Percentiles rank a stretch among this genome's conserved stretches.
Conservation (phyloP, 345 rosid genomes). For the Orychophragmus violaceus region DNA sequence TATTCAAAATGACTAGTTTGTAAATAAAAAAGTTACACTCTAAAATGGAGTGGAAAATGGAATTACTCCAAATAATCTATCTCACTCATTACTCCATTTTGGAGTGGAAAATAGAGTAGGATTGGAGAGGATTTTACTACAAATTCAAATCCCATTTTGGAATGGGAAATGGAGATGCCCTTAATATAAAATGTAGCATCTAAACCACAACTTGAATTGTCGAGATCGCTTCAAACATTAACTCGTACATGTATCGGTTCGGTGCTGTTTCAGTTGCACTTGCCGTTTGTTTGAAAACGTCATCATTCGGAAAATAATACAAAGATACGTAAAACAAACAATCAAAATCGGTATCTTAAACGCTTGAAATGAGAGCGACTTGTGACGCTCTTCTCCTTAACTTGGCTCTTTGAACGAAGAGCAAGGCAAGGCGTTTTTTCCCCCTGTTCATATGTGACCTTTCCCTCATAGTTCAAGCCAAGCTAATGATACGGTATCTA, state of each 20-base stretch:
- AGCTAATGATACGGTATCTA: not conserved
- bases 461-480: slow-evolving; percentile 19
- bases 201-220: not conserved
- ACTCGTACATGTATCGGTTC: too few relatives aligned
- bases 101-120: too few relatives aligned
- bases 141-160: too few relatives aligned
- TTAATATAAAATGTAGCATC: too few relatives aligned
- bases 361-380: not conserved
- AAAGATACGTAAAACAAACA: not conserved
- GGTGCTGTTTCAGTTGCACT: not conserved
- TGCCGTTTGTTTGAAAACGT: not conserved
- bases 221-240: not conserved
- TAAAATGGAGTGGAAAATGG: too few relatives aligned
- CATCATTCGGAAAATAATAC: not conserved
- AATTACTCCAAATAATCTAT: too few relatives aligned
- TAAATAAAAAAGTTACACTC: too few relatives aligned
- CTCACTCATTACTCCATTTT: too few relatives aligned
- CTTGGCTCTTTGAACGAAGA: slow-evolving; percentile 6
- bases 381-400: not conserved
- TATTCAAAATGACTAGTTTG: too few relatives aligned
- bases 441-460: slow-evolving; percentile 6
- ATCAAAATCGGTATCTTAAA: not conserved
- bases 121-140: too few relatives aligned
- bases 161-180: too few relatives aligned
- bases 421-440: not conserved